Conservation (phyloP, 805 yeast genomes). For the Lachancea thermotolerans region DNA sequence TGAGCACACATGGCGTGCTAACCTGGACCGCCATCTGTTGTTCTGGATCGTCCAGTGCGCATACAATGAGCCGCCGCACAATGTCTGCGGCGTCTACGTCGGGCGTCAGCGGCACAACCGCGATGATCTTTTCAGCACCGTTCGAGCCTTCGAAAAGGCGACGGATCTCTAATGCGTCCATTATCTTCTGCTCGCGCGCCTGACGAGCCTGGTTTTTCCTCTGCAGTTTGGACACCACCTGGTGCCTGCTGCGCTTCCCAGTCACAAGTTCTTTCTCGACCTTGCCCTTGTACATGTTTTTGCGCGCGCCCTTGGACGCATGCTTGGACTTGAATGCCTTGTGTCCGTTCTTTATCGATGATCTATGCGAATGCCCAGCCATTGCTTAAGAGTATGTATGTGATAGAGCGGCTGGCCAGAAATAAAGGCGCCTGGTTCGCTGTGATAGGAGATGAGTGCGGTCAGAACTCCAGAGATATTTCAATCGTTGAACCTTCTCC, state of each 20-base stretch:
- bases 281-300: slow-evolving; percentile 76
- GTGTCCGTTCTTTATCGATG: slow-evolving; percentile 75
- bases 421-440: background rate
- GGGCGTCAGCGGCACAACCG: slow-evolving; percentile 69
- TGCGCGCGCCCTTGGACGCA: slow-evolving; percentile 80
- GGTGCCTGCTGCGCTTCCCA: slow-evolving; percentile 22
- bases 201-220: slow-evolving; percentile 78
- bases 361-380: slow-evolving; percentile 81
- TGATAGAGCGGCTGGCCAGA: background rate
- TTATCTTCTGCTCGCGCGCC: slow-evolving; percentile 63
- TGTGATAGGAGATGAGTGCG: background rate
- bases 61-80: slow-evolving; percentile 40
- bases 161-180: slow-evolving; percentile 49
- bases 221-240: slow-evolving; percentile 43
- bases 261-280: slow-evolving; percentile 60
- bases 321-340: slow-evolving; percentile 90
- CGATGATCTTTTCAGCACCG: slow-evolving; percentile 79
- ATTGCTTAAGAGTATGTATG: slow-evolving; percentile 25
- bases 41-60: slow-evolving; percentile 32
- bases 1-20: slow-evolving; percentile 44
- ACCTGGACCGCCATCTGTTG: slow-evolving; percentile 30
- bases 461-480: background rate
- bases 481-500: background rate
- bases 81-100: slow-evolving; percentile 58
- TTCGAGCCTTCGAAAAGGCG: slow-evolving; percentile 71